Percentiles rank a stretch among this genome's conserved stretches.
phyloP scores from a whole-genome alignment of 2,329 filamentous ascomycete species.

The Xylariaceae sp. region DNA sequence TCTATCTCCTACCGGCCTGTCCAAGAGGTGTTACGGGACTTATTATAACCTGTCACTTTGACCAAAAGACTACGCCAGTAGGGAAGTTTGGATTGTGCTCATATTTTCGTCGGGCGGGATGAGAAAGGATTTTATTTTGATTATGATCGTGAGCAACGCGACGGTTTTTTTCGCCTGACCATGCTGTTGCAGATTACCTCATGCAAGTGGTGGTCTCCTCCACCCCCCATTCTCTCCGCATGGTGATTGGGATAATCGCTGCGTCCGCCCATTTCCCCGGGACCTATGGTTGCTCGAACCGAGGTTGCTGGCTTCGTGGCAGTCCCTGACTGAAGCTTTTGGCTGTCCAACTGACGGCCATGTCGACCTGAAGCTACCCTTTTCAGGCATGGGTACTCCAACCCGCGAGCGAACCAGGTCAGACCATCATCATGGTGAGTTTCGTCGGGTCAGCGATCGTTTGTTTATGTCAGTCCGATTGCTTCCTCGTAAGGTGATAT shows the following conservation, averaged over 20 bases:
- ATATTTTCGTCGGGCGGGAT: no score
- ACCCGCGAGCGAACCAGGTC: slow-evolving; percentile 11
- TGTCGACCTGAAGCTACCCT: slow-evolving; percentile 11
- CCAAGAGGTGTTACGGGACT: background rate
- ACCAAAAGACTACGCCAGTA: no score
- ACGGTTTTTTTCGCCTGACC: slow-evolving; percentile 16
- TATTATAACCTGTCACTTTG: background rate
- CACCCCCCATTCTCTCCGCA: slow-evolving; percentile 24
- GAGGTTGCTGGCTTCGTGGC: slow-evolving; percentile 31
- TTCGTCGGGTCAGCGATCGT: slow-evolving; percentile 1
- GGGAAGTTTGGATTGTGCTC: no score
- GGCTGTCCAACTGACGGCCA: slow-evolving; percentile 18
- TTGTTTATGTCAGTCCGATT: background rate
- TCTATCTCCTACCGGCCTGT: slow-evolving; percentile 4
- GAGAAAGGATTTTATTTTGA: no score
- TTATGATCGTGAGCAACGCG: background rate
- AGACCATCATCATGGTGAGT: slow-evolving; percentile 5
- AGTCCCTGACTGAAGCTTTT: slow-evolving; percentile 28
- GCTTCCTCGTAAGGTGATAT: background rate
- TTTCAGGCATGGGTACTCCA: slow-evolving; percentile 11
- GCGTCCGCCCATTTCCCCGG: slow-evolving; percentile 27
- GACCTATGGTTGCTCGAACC: slow-evolving; percentile 24
- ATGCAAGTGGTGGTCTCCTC: slow-evolving; percentile 25
- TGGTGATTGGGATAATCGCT: slow-evolving; percentile 20
- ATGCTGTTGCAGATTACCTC: slow-evolving; percentile 27